Base-by-base conservation (phyloP, 2,329 filamentous ascomycete genomes). In the Fonsecaea nubica region DNA sequence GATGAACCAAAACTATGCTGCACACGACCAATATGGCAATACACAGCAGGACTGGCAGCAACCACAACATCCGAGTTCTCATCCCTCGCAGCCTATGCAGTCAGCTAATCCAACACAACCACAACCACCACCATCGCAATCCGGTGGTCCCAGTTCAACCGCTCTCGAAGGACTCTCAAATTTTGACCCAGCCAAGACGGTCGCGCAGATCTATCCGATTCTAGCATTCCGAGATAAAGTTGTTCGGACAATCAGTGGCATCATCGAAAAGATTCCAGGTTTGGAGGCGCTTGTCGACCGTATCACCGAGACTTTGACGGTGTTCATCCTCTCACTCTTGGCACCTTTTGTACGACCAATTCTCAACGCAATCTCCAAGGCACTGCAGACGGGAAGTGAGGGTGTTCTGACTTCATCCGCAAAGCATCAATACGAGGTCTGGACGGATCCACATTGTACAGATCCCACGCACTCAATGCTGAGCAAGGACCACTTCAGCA, bases 221-320 rank as follows among this genome's bases (percentile, higher is more conserved):
- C 85, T 99, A 0, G 86, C 92, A 67, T 99, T 98, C 83, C 87
- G 94, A 66, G 95, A 99, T 82, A 95, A 90, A 75, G 93, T 99
- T 62, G 93, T 97, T 58, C 92, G 92, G 72, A 87, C 89, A 48
- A 93, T 99, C 77, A 92, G 89, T 75, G 86, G 88, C 45, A 90
- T 93, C 60, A 92, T 98, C 71, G 89, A 93, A 73, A 97, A 96
- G 81, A 90, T 99, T 45, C 95, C 95, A 0, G 94, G 94, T 0
- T 78, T 99, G 3, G 92, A 97, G 79, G 82, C 89, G 68, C 83
- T 97, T n/a, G 88, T 98, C 25, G 94, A 98, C 70, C 94, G 92
- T 73, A 96, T 99, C 74, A 92, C 91, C 63, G 95, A 99, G 80
- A 94, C 91, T 1, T 83, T 99, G 48, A 97, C 94, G 0, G 85